Evolutionary conservation across 202 grass and related monocot genomes (phyloP), one percentile per base, ranked within the genome.

Genomic region (Saccharum hybrid): DNA sequence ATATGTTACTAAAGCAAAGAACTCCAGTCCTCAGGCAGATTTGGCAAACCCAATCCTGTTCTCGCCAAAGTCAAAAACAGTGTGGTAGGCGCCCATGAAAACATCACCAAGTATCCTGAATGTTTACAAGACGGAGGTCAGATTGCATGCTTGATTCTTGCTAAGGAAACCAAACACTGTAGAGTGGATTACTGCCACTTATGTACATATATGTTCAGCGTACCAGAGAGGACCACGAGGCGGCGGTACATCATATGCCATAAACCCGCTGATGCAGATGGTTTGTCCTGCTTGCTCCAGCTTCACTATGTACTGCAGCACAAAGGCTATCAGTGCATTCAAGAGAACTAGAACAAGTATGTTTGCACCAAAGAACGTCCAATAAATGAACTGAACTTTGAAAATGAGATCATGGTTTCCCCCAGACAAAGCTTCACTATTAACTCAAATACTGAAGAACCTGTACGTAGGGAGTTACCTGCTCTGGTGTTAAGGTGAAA

Each of bases 31-130:
- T 94, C 88, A 98, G 21, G 88, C 87, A 23, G 92, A 61, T 64
- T 85, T 57, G 5, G 95, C 92, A 60, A 98, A 94, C 63, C 92
- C 95, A 51, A 98, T 89, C 76, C 74, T 90, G 63, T 82, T 79
- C 31, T 98, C 30, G 2, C 95, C 95, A 1, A 91, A 93, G 82
- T 98, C 92, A 2, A 98, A 98, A n/a, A 93, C 87, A 0, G 92
- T 98, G 84, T 98, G 95, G 79, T 98, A 98, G 16, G 95, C 92
- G 10, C 92, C 92, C 95, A 98, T 98, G 77, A 98, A 98, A 26
- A 98, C 95, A 59, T 98, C 95, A 30, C 95, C 95, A 59, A 98
- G 85, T 67, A 98, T 98, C 95, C 92, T 98, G 74, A 22, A 52
- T 60, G 33, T 45, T 63, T 21, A 10, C 5, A 1, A 64, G 8